Evolutionary conservation across 805 yeast genomes (phyloP).

Genomic region (Lachancea thermotolerans): DNA sequence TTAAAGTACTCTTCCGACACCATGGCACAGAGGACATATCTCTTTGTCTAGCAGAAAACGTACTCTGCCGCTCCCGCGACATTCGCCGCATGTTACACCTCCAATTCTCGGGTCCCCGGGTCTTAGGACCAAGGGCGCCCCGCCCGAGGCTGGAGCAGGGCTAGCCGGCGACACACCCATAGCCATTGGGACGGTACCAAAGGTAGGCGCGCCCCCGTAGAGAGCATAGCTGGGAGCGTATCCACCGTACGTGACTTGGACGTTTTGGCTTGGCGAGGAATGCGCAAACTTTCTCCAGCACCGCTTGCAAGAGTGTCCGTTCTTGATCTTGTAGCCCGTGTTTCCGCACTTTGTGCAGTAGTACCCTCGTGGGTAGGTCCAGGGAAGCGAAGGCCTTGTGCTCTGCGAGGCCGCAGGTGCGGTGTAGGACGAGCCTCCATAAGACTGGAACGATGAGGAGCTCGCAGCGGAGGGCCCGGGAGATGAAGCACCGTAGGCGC

Average conservation of each 20-base stretch:
- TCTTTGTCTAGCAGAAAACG: conserved; percentile 54
- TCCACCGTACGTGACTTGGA: neutral
- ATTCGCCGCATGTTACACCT: conserved; percentile 65
- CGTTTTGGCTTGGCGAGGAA: conserved; percentile 16
- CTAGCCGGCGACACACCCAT: neutral
- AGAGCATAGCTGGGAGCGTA: neutral
- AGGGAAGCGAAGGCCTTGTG: conserved; percentile 38
- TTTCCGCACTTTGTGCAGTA: conserved; percentile 65
- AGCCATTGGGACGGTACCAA: no score
- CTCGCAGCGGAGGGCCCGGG: neutral
- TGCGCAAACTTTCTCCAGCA: conserved; percentile 65
- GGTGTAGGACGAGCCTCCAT: no score
- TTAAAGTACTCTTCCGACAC: conserved; percentile 51
- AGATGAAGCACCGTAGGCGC: neutral
- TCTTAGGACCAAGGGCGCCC: conserved; percentile 36
- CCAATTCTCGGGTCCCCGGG: conserved; percentile 82
- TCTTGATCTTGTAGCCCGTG: conserved; percentile 57
- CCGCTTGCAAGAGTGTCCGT: conserved; percentile 57
- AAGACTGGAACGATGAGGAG: no score
- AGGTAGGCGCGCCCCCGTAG: no score
- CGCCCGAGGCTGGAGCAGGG: conserved; percentile 6
- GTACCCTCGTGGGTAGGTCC: conserved; percentile 57
- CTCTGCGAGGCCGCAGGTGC: neutral
- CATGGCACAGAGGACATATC: conserved; percentile 57
- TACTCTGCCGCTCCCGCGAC: conserved; percentile 58